Percentiles rank a stretch among this genome's conserved stretches.
Conservation (phyloP, 2,329 filamentous ascomycete species). For the Fusarium luffae region DNA sequence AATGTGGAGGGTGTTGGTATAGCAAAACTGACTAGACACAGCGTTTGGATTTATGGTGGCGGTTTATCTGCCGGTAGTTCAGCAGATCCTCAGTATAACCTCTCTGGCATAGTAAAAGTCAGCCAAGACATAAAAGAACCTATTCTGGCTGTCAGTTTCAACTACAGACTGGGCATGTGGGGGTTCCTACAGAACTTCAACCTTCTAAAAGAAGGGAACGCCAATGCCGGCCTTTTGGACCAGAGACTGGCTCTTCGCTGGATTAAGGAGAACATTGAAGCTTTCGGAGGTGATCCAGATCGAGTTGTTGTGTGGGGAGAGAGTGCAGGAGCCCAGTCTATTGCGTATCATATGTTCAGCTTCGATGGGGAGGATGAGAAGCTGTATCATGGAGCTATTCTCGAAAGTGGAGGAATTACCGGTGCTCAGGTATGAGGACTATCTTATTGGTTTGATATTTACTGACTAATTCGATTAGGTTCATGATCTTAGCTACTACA, state of each 20-base stretch:
- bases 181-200: constrained; percentile 63
- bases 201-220: constrained; percentile 55
- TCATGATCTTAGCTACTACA: constrained; percentile 45
- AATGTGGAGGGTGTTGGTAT: fast-evolving
- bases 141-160: constrained; percentile 64
- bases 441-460: not conserved
- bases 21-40: constrained; percentile 1
- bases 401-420: constrained; percentile 59
- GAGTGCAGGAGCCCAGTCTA: constrained; percentile 55
- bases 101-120: constrained; percentile 57
- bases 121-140: constrained; percentile 63
- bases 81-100: constrained; percentile 58
- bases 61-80: constrained; percentile 63
- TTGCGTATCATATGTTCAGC: constrained; percentile 62
- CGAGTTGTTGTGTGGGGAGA: constrained; percentile 63
- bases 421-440: constrained; percentile 31
- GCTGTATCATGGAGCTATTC: constrained; percentile 65
- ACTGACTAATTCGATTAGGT: constrained; percentile 8
- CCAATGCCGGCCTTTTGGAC: constrained; percentile 62
- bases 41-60: constrained; percentile 69
- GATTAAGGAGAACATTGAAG: constrained; percentile 65
- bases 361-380: constrained; percentile 66
- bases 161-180: constrained; percentile 64
- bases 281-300: constrained; percentile 61
- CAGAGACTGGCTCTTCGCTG: constrained; percentile 61